Evolutionary conservation across 2,329 filamentous ascomycete genomes (phyloP).

Genomic region (Zymoseptoria tritici): DNA sequence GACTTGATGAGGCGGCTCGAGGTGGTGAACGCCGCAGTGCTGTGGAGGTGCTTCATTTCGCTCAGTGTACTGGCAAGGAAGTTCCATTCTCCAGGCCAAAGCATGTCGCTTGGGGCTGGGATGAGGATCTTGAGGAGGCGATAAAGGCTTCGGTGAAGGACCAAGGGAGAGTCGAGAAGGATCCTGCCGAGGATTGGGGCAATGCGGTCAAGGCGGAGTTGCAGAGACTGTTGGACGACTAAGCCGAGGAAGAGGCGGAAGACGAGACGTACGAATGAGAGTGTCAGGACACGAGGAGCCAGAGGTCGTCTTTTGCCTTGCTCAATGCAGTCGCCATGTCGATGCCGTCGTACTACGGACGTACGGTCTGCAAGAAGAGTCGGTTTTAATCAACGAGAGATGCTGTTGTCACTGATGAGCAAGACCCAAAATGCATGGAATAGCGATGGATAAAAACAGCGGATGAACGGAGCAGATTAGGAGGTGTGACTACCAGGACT

Average conservation of each 20-base stretch:
- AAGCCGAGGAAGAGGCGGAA: not conserved
- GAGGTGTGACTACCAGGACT: not conserved
- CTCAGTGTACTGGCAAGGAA: not conserved
- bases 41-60: not conserved
- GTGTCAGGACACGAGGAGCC: no score
- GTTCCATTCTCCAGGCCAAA: not conserved
- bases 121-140: not conserved
- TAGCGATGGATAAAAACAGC: not conserved
- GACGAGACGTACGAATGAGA: no score
- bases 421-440: not conserved
- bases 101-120: not conserved
- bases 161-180: not conserved
- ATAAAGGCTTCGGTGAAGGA: not conserved
- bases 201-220: not conserved
- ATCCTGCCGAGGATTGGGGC: not conserved
- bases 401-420: not conserved
- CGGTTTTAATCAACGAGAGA: not conserved
- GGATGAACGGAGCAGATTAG: no score
- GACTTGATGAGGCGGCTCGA: not conserved
- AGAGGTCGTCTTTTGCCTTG: no score
- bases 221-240: not conserved
- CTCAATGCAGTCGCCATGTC: no score
- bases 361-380: no score
- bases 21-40: not conserved
- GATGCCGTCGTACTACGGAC: no score